Evolutionary conservation across 2,329 filamentous ascomycete genomes (phyloP), one percentile per base, ranked within the genome.

Genomic region (Cryphonectria japonica): DNA sequence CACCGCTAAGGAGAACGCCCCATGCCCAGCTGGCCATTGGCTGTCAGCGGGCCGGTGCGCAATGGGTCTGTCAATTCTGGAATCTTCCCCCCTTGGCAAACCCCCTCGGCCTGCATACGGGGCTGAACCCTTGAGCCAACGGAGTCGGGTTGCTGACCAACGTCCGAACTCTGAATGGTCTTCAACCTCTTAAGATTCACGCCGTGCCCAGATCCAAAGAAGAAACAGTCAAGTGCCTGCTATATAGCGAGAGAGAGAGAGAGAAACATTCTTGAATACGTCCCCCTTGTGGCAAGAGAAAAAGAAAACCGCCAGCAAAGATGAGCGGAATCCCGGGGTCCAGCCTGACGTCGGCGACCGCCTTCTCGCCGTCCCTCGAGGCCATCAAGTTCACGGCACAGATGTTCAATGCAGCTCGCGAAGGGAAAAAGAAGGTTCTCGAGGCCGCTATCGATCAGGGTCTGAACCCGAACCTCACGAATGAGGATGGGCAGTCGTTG

Each of bases 401-500:
- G 73, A 87, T 93, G 81, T 93, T 91, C 81, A 86, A 92, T 75
- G 86, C 89, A 37, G 91, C 91, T 1, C 86, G 91, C 43, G 77
- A 80, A 26, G 91, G 91, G 69, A 82, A 90, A 66, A 82, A 86
- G 3, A 77, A 85, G 8, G 79, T 88, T 22, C 87, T 94, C 26
- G 77, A 85, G 59, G 86, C 90, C 78, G 91, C 91, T 63, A 79
- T 94, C 41, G 83, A 85, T 1, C 88, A 87, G 1, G 91, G 92
- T 1, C 82, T 93, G 41, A 91, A 91, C 0, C 83, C 87, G 1
- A 93, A 93, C 76, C 83, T 93, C 78, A 92, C 90, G 37, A 93
- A 93, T 76, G 86, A 91, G 68, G 91, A 92, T 74, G 92, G 91
- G 64, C 91, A 94, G 78, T 92, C 87, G n/a, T 79, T 93, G 72